phyloP scores from a whole-genome alignment of 1,139 yeast genomes.

The Candida frijolesensis region DNA sequence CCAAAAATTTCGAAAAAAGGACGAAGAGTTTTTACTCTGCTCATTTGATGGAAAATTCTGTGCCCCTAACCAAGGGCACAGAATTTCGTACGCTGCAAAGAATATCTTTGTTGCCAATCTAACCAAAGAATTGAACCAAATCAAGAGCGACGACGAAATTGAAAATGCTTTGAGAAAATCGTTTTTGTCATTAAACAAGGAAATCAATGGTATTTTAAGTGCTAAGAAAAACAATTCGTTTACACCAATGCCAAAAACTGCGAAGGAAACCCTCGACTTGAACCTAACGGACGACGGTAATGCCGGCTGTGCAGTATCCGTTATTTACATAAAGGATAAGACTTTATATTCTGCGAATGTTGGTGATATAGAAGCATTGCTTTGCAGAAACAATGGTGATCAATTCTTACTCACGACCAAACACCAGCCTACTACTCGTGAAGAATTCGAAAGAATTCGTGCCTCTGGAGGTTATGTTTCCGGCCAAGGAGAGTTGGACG shows the following conservation, averaged over 20 bases:
- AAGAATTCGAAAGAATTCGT: slow-evolving; percentile 84
- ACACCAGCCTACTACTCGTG: slow-evolving; percentile 81
- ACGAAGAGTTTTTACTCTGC: slow-evolving; percentile 76
- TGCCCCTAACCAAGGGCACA: slow-evolving; percentile 58
- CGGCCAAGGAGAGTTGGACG: slow-evolving; percentile 84
- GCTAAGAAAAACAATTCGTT: slow-evolving; percentile 36
- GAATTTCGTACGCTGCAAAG: slow-evolving; percentile 73
- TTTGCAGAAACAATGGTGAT: slow-evolving; percentile 83
- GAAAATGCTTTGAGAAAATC: slow-evolving; percentile 77
- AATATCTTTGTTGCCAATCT: slow-evolving; percentile 66
- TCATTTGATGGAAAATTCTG: slow-evolving; percentile 85
- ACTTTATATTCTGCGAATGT: slow-evolving; percentile 80
- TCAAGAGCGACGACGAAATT: slow-evolving; percentile 46
- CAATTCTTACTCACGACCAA: slow-evolving; percentile 70
- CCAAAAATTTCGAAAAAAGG: slow-evolving; percentile 76
- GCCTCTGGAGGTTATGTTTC: slow-evolving; percentile 91
- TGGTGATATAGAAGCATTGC: slow-evolving; percentile 86
- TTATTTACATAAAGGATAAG: slow-evolving; percentile 73
- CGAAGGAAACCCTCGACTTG: slow-evolving; percentile 47
- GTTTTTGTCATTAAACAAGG: slow-evolving; percentile 78
- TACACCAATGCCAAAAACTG: slow-evolving; percentile 23
- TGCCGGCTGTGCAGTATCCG: slow-evolving; percentile 87
- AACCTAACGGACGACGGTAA: slow-evolving; percentile 61
- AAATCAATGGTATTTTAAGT: slow-evolving; percentile 53
- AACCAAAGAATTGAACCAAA: slow-evolving; percentile 60